Base-by-base conservation (phyloP, 164 flowering plant genomes). In the Buxus sempervirens region DNA sequence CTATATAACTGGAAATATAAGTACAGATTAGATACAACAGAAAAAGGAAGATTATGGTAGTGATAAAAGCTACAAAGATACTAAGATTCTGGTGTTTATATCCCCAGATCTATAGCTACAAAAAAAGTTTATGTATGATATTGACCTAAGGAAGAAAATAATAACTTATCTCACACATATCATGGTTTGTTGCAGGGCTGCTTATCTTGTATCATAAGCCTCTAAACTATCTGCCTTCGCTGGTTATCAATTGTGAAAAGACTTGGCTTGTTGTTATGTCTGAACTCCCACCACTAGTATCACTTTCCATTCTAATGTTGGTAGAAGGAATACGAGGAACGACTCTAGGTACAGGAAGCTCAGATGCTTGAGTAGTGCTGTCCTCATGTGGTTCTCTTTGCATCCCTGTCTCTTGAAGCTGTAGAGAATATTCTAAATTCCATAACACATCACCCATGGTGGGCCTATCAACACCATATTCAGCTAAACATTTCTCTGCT, bases 381-480 rank as follows among this genome's bases (percentile, higher is more conserved):
- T 67, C 73, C 54, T 70, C 82, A 1, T 36, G 71, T n/a, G 78
- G 63, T 63, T 74, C 79, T 62, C 72, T 69, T 57, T 45, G 60
- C n/a, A 70, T 62, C 32, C 75, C 82, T 49, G 72, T 77, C 66
- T 85, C 86, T 28, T 90, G 88, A 64, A 90, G 88, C 75, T 86
- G 92, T 67, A 88, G 81, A 27, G 75, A 79, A 62, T 86, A 64
- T 63, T 88, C 96, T 80, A 90, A 75, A 53, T 88, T 90, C 96
- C 96, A 90, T 56, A 90, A 58, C 32, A 90, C 96, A 74, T 90
- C 92, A 56, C 96, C 96, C 88, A 88, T 88, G 0, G 80, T 73
- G 25, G 96, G 96, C 81, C 96, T 81, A 69, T 88, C 92, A 21
- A 85, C 83, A 7, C 88, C 92, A 75, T 82, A 83, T 0, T 90